Evolutionary conservation across 2,329 filamentous ascomycete genomes (phyloP).

Genomic region (Botrytis byssoidea): DNA sequence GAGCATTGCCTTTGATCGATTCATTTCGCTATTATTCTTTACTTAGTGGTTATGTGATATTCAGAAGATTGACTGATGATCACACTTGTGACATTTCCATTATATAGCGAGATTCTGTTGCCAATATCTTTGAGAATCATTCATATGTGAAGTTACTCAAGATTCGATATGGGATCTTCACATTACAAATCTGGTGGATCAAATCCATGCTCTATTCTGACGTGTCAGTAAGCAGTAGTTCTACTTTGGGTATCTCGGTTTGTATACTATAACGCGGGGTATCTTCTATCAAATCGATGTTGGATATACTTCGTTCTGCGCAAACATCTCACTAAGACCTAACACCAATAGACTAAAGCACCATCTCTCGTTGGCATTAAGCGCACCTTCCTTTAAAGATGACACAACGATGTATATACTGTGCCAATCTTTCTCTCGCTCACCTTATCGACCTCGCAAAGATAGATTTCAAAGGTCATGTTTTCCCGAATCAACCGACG

Average conservation of each 20-base stretch:
- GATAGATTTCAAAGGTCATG: neutral
- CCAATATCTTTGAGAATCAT: accelerated
- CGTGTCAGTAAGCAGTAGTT: neutral
- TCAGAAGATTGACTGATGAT: accelerated
- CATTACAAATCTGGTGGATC: neutral
- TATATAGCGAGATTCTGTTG: neutral
- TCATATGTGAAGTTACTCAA: neutral
- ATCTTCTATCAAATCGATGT: neutral
- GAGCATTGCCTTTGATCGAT: neutral
- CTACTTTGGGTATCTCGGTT: neutral
- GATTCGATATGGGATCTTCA: neutral
- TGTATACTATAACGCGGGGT: neutral
- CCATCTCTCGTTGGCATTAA: neutral
- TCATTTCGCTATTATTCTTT: neutral
- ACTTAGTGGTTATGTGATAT: neutral
- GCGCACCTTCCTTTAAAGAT: accelerated
- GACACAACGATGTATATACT: neutral
- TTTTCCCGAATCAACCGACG: neutral
- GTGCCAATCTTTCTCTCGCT: neutral
- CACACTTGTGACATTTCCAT: neutral
- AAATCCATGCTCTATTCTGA: neutral
- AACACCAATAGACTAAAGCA: neutral
- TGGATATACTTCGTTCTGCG: neutral
- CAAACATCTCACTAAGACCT: neutral
- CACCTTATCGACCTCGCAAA: neutral